phyloP scores from a whole-genome alignment of 768 basidiomycete genomes.

The Leucocoprinus sp. region DNA sequence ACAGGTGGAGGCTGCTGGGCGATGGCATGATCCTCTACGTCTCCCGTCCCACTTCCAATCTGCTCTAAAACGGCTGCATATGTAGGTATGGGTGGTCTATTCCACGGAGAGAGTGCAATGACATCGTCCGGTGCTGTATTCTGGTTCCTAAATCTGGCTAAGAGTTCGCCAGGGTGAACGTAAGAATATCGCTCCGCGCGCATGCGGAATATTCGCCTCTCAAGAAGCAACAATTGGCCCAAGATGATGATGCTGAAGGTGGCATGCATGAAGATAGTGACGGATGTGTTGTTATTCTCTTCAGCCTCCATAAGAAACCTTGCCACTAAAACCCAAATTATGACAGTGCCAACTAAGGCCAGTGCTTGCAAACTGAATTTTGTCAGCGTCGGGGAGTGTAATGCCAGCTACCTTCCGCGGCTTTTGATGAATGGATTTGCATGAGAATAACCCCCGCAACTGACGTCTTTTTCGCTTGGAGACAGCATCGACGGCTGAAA shows the following conservation, averaged over 20 bases:
- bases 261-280: conserved; percentile 54
- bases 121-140: conserved; percentile 17
- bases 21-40: conserved; percentile 65
- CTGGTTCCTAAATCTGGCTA: conserved; percentile 31
- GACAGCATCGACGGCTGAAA: conserved; percentile 5
- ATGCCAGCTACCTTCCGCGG: conserved; percentile 35
- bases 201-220: conserved; percentile 55
- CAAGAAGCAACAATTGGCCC: conserved; percentile 51
- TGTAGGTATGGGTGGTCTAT: conserved; percentile 59
- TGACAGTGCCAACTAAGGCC: conserved; percentile 38
- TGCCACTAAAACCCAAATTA: conserved; percentile 45
- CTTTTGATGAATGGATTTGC: conserved; percentile 32
- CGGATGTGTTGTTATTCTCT: conserved; percentile 16
- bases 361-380: conserved; percentile 32
- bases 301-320: conserved; percentile 13
- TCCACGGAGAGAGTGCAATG: conserved; percentile 58
- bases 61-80: conserved; percentile 65
- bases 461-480: conserved; percentile 5
- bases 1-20: conserved; percentile 65
- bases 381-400: conserved; percentile 34
- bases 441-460: conserved; percentile 24
- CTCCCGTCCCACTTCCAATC: conserved; percentile 63
- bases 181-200: conserved; percentile 57
- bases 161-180: conserved; percentile 49
- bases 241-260: conserved; percentile 46